Base-by-base conservation (phyloP, 495 filamentous ascomycete species). In the Daldinia grandis region DNA sequence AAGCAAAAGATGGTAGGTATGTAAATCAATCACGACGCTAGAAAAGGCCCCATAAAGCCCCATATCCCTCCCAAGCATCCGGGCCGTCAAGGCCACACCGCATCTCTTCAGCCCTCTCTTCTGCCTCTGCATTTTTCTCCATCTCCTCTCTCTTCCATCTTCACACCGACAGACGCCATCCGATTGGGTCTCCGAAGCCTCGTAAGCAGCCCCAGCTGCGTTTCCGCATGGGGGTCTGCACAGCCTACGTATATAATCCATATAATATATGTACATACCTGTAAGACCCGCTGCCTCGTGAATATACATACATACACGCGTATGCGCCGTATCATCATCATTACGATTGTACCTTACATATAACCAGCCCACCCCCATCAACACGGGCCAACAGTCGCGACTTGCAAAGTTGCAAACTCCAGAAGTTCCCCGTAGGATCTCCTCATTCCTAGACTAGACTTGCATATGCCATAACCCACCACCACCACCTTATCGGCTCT, bases 51-150 rank as follows among this genome's bases (percentile, higher is more conserved):
- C 40, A 47, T 24, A 47, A 59, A 66, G 44, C 24, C 53, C 54
- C 33, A 50, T 60, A 50, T 25, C 37, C 33, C 38, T 38, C 57
- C 44, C 60, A 73, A 58, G 51, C 17, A 37, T 69, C 65, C 65
- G 65, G 69, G 42, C 55, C 64, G 21, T 35, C 57, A 62, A 56
- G 53, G 31, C 33, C 40, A 73, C 70, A 73, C 70, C 65, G 65
- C 70, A 69, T 69, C 30, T 72, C 64, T 64, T 68, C 64, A 72
- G 62, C 68, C 68, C 57, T 63, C 53, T 58, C 24, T 33, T 47
- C 24, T n/a, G 6, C 40, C 61, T 56, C 54, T 66, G 25, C 44
- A 28, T 37, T 24, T 51, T 57, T 38, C 30, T 35, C 15, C 17
- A 44, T 40, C 49, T 63, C 33, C 4, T 25, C 59, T 17, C 17